Evolutionary conservation across 2,329 filamentous ascomycete species (phyloP), one percentile per base, ranked within the genome.

Genomic region (Fusarium armeniacum): DNA sequence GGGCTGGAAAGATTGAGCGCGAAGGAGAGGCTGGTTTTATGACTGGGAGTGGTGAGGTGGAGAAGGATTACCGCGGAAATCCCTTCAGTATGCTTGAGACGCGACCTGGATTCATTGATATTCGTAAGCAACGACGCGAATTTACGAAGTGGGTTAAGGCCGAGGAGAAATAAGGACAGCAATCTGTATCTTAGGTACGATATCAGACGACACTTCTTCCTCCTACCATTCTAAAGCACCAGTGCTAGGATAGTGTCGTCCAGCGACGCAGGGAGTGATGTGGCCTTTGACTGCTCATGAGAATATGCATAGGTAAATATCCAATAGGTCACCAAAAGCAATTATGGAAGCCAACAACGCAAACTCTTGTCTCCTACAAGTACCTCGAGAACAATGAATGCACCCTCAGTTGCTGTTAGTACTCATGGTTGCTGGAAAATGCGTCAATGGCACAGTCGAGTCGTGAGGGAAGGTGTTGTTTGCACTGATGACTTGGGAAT

Each of bases 1-100:
- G 93, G 92, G 92, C 92, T 13, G 91, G 92, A 56, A 89, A 94
- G 83, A 86, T 98, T 77, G 93, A 97, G 84, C 85, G 91, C 66
- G 86, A 96, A 81, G 91, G 91, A 72, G 79, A 85, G 75, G 81
- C 85, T 65, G 85, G 87, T 32, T 88, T 90, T 75, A 80, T 84
- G 64, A 81, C 85, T 71, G 83, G 81, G 72, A 82, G 84, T 62
- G 90, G 90, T 30, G 86, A 91, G 75, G 88, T 91, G 36, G 89
- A 93, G 76, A 90, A 88, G 78, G 88, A 90, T 65, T 91, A 86
- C 68, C 81, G 87, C 15, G 91, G 91, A 18, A 97, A 97, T 77
- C 93, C 94, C 8, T 98, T 94, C 79, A 85, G 83, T 51, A 85
- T 88, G 46, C 80, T 98, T 64, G 95, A 98, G 81, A 90, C 92